Base-by-base conservation (phyloP, 2,329 filamentous ascomycete genomes). In the Orbilia brochopaga region DNA sequence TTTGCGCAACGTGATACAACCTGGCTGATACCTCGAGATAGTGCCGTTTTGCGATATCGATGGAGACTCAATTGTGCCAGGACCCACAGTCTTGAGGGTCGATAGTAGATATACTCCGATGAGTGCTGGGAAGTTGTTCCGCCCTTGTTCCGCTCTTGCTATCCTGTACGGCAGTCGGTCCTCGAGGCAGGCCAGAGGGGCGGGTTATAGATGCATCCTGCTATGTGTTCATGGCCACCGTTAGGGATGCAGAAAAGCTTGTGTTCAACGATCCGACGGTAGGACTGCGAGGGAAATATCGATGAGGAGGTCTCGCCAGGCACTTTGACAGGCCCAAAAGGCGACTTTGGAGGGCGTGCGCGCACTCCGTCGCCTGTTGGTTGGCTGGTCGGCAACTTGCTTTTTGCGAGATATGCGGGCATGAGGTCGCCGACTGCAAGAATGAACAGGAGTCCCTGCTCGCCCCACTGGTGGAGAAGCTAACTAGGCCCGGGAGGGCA, bases 341-440 rank as follows among this genome's bases (percentile, higher is more conserved):
- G 13, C n/a, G 37, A 42, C 5, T 42, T 42, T 5, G 59, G 58
- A 64, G 61, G 40, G 27, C 53, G 37, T 42, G 37, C 37, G 37
- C 37, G 37, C 37, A 17, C 37, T 42, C 37, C 37, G 15, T 13
- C 37, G 37, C 37, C 37, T 2, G 37, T 42, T 42, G 37, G 37
- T 42, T 42, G 37, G 37, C 37, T 42, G 13, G 37, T 42, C n/a
- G 37, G 37, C 32, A 46, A 58, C n/a, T 70, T 70, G 66, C 66
- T 70, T 70, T 70, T 70, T 70, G 19, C 59, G 30, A 63, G 53
- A 58, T 70, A 59, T 55, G 66, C 58, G 59, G 58, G 66, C 50
- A 55, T 50, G 54, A 70, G 66, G 66, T 70, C 66, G 66, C 66
- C 66, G 66, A 70, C 66, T 70, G 66, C 66, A 70, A 64, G 54